Percentiles rank a stretch among this genome's conserved stretches.
phyloP scores from a whole-genome alignment of 345 rosid genomes.

The Salix arbutifolia region DNA sequence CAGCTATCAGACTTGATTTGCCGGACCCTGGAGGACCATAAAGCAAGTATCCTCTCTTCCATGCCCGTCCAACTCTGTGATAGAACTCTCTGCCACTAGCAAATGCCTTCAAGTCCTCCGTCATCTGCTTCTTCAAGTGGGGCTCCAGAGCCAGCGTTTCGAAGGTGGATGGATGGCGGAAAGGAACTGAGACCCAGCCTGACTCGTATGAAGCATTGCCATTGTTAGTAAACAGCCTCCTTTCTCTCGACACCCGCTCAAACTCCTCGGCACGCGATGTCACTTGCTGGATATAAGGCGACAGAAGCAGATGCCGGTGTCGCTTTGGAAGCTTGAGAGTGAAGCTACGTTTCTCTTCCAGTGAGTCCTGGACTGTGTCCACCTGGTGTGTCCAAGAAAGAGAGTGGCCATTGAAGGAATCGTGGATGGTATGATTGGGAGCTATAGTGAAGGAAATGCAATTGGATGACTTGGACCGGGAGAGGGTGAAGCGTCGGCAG shows the following conservation, averaged over 20 bases:
- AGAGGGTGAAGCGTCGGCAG: conserved; percentile 44
- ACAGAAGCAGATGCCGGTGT: conserved; percentile 22
- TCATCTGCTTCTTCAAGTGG: conserved; percentile 9
- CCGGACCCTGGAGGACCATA: conserved; percentile 21
- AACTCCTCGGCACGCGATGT: conserved; percentile 37
- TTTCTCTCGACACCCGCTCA: conserved; percentile 43
- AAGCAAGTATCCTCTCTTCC: conserved; percentile 24
- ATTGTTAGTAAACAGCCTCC: conserved; percentile 41
- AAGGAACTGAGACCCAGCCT: conserved; percentile 19
- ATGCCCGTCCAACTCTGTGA: conserved; percentile 20
- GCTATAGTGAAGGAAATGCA: conserved; percentile 40
- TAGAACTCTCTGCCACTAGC: conserved; percentile 12
- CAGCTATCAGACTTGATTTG: conserved; percentile 17
- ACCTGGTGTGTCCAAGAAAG: conserved; percentile 47
- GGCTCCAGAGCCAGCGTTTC: conserved; percentile 17
- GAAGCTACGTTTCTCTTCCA: conserved; percentile 45
- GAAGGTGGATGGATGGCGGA: conserved; percentile 19
- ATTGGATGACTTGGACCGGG: conserved; percentile 40
- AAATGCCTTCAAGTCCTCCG: conserved; percentile 13
- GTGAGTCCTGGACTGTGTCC: conserved; percentile 44
- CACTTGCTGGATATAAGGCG: conserved; percentile 34
- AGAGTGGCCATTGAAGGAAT: conserved; percentile 30
- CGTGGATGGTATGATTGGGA: conserved; percentile 40
- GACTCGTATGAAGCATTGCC: conserved; percentile 43
- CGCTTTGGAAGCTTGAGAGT: conserved; percentile 42